These are phyloP conservation scores for Cyclotella choctawhatcheeana DNA, from an alignment of 108 stramenopile genomes.

Conservation along the genomic window DNA sequence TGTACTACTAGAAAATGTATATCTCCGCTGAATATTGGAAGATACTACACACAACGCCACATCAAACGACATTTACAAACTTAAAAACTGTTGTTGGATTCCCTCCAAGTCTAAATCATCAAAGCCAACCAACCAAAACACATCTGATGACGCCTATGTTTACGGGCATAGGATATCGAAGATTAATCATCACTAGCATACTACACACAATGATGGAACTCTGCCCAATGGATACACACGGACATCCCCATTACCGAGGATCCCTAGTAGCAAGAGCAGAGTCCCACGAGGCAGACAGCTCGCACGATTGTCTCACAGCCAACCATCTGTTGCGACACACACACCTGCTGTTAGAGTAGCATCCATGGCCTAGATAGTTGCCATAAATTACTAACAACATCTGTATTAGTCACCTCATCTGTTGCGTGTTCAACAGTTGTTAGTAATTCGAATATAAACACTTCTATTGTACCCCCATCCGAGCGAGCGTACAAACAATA, in stretches of 20 bases:
- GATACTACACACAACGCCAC: too few species aligned
- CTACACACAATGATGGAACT: conserved; percentile 10
- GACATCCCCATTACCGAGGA: conserved; percentile 5
- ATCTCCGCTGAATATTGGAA: too few species aligned
- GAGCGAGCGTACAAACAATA: conserved; percentile 7
- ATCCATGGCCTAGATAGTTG: conserved; percentile 2
- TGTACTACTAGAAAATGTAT: too few species aligned
- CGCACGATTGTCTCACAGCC: conserved; percentile 7
- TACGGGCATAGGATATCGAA: too few species aligned
- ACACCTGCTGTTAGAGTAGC: conserved; percentile 18
- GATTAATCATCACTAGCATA: too few species aligned
- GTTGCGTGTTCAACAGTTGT: conserved; percentile 28
- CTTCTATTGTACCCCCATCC: conserved; percentile 12
- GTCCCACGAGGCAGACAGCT: conserved; percentile 9
- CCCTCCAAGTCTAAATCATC: too few species aligned
- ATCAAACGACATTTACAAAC: too few species aligned
- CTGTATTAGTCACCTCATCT: conserved; percentile 13
- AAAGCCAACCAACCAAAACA: too few species aligned
- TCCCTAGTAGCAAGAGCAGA: not conserved
- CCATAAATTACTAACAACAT: conserved; percentile 27
- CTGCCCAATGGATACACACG: conserved; percentile 3
- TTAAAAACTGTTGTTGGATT: too few species aligned
- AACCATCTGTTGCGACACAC: not conserved
- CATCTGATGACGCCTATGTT: too few species aligned
- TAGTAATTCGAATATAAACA: conserved; percentile 9